Evolutionary conservation across 2,329 filamentous ascomycete genomes (phyloP), one percentile per base, ranked within the genome.

Genomic region (Arthrobotrys pseudoclavata): DNA sequence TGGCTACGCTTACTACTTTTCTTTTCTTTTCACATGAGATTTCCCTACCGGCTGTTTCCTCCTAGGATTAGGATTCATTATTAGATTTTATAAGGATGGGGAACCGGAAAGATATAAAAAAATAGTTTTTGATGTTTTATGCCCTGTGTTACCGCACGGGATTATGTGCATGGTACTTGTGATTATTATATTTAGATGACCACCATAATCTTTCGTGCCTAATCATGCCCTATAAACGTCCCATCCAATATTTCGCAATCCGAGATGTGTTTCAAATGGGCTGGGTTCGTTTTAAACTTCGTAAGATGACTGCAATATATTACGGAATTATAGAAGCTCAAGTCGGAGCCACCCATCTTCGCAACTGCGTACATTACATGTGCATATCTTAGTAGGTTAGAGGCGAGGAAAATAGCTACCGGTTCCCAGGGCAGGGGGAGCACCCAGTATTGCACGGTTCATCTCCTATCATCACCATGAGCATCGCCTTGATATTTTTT

Each of bases 221-320:
- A 60, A 42, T 42, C 29, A 37, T 22, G 26, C 26, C 6, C 9
- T 20, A 57, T 57, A 57, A 57, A 12, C 18, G 40, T 6, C 29
- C 29, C 12, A 6, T 45, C 15, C 42, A 45, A 24, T 47, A 24
- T 50, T 50, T 50, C 60, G 40, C 60, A 63, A 63, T 48, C 48
- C 22, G 9, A 9, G 37, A 42, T 45, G 2, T 55, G 31, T 3
- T 55, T 47, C n/a, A 37, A 67, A 26, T 13, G 50, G 42, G 24
- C 37, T 69, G 31, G 42, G 52, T 26, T 47, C 15, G 40, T 69
- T 61, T 61, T 24, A 48, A 40, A 61, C 53, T 61, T 69, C 53
- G 66, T 69, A 61, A 70, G 67, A 70, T 20, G 55, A 34, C 60
- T 62, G 67, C 60, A 70, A 70, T 70, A 63, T 18, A 52, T 70